These are phyloP conservation scores for Chrysochromulina parva DNA, from an alignment of 78 protist genomes.

Conservation along the genomic window DNA sequence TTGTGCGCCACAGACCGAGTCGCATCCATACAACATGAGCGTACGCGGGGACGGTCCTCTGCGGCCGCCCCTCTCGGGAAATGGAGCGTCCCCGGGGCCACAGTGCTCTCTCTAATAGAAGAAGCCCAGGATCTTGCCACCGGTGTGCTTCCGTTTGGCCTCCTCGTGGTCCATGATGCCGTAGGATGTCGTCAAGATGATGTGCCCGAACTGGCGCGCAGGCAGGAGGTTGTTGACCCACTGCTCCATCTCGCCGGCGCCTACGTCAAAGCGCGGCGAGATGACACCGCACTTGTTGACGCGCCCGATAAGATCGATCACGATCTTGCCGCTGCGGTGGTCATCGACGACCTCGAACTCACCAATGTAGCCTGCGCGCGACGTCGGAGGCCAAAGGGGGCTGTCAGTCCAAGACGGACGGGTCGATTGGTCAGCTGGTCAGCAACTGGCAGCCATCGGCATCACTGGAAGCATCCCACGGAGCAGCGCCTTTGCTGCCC, in stretches of 20 bases:
- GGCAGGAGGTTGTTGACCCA: conserved; percentile 95
- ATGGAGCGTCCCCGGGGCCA: too few relatives aligned
- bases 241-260: conserved; percentile 60
- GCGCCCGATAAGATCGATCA: conserved; percentile 97
- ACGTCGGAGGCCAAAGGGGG: too few relatives aligned
- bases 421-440: too few relatives aligned
- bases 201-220: conserved; percentile 97
- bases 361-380: conserved; percentile 94
- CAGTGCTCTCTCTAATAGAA: conserved; percentile 72
- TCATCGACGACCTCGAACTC: conserved; percentile 99
- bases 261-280: conserved; percentile 97
- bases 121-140: conserved; percentile 97
- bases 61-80: too few relatives aligned
- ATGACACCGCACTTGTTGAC: conserved; percentile 99
- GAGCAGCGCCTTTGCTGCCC: too few relatives aligned
- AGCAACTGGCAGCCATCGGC: too few relatives aligned
- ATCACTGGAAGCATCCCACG: too few relatives aligned
- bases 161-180: conserved; percentile 99
- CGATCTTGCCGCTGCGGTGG: conserved; percentile 98
- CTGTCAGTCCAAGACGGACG: too few relatives aligned
- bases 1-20: too few relatives aligned
- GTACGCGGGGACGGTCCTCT: too few relatives aligned
- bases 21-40: too few relatives aligned
- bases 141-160: conserved; percentile 92
- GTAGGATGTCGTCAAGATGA: conserved; percentile 97